Evolutionary conservation across 345 rosid species (phyloP).

Genomic region (Iberis pinnata): DNA sequence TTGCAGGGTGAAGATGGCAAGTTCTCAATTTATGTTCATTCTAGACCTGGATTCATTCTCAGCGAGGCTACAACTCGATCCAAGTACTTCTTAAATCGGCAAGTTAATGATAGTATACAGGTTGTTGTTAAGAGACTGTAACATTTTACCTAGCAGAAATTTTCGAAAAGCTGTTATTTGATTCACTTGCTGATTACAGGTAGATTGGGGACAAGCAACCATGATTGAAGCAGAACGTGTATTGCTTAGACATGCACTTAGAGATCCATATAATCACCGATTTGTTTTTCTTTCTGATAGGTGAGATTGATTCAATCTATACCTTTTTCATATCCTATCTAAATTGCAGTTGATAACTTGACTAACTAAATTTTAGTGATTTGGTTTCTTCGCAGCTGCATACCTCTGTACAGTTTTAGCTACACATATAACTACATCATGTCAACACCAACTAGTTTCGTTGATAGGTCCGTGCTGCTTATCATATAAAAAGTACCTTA

Average conservation of each 20-base stretch:
- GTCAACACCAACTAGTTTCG: slow-evolving; percentile 85
- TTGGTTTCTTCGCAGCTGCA: slow-evolving; percentile 72
- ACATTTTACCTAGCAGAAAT: background rate
- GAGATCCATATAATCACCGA: slow-evolving; percentile 63
- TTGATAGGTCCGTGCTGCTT: slow-evolving; percentile 72
- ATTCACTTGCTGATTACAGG: slow-evolving; percentile 42
- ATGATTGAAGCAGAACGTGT: slow-evolving; percentile 96
- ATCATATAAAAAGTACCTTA: background rate
- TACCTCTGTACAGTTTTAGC: slow-evolving; percentile 91
- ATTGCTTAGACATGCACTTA: slow-evolving; percentile 81
- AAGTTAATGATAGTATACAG: slow-evolving; percentile 89
- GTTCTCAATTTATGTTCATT: slow-evolving; percentile 81
- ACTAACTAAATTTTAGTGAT: slow-evolving; percentile 34
- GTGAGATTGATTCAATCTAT: slow-evolving; percentile 32
- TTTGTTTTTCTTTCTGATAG: slow-evolving; percentile 96
- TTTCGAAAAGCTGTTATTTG: background rate
- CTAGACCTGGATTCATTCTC: slow-evolving; percentile 88
- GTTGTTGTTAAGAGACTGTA: slow-evolving; percentile 30
- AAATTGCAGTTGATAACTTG: slow-evolving; percentile 16
- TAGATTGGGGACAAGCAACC: slow-evolving; percentile 94
- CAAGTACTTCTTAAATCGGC: slow-evolving; percentile 57
- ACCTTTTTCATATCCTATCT: slow-evolving; percentile 7
- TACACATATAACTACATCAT: slow-evolving; percentile 82
- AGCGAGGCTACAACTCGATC: slow-evolving; percentile 81
- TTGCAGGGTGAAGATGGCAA: slow-evolving; percentile 68